Evolutionary conservation across 495 filamentous ascomycete genomes (phyloP), one percentile per base, ranked within the genome.

Genomic region (Xylaria castorea): DNA sequence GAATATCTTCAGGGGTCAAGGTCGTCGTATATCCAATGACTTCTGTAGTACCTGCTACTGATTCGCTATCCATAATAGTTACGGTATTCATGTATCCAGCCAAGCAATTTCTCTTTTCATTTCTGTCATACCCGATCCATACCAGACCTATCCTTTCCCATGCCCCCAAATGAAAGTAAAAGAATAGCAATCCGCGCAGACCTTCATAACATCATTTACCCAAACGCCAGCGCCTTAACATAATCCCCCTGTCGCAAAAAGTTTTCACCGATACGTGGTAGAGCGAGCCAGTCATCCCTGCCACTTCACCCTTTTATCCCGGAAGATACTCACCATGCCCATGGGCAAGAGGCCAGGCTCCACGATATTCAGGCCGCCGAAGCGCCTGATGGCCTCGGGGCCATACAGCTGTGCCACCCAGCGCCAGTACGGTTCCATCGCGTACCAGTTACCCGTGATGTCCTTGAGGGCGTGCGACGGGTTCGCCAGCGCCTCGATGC

Each of bases 341-440:
- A 92, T 84, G 0, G 91, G 90, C 81, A 92, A 80, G 64, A 88
- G 82, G 42, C 87, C 89, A 32, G 83, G 78, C 67, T 89, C 89
- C 0, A 91, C 90, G 14, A 91, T 85, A n/a, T 86, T 87, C 74
- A 92, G 74, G 11, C 87, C 84, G 22, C 91, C 91, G 78, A 91
- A 92, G 22, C 80, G 83, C 48, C 83, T 80, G 46, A 90, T 82
- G 80, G 91, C 88, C 71, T 89, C 88, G 1, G 81, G 82, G 8
- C 87, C 85, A 73, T 91, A 91, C 70, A 92, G 72, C 73, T 88
- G 83, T 20, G 85, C 85, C 34, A 90, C 82, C 91, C 89, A 92
- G 66, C 81, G 83, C 88, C 87, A 89, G 76, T 92, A 92, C 22
- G 88, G 80, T 2, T 85, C 80, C 87, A 89, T 87, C 16, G 27